Base-by-base conservation (phyloP, 164 flowering plant species). In the Magnolia sinica region DNA sequence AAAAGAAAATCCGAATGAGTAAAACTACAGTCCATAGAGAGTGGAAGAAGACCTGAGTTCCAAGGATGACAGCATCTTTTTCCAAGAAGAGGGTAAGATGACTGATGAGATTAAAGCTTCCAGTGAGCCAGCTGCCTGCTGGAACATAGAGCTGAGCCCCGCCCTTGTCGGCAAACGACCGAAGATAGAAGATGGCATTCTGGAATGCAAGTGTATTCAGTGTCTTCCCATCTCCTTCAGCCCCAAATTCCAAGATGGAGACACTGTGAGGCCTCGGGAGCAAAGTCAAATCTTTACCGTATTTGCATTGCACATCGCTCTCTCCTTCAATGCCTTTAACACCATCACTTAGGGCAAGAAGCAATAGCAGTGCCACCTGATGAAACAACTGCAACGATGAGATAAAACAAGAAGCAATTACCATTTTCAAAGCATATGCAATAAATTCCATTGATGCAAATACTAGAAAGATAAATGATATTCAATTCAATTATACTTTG, bases 141-240 rank as follows among this genome's bases (percentile, higher is more conserved):
- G 98, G 99, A 52, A 96, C 96, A 82, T 94, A 92, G 27, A 96
- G 89, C 83, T 91, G 97, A 27, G 97, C 98, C 5, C 99, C 98
- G 13, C 99, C 99, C 78, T 95, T 96, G 74, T 94, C 98, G 8
- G 93, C 91, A 81, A 96, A 94, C 27, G 98, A 91, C 77, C 88
- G 91, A 73, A 96, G 89, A 84, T 92, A 94, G 84, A 92, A 96
- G 65, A 96, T 85, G 45, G 98, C 98, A 88, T 94, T 96, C 77
- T 94, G 98, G 80, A 94, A 96, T 50, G 99, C 99, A 58, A 90
- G 75, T 1, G 98, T 94, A 71, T 96, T 96, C 76, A 90, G 65
- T 19, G 99, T 91, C 84, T 89, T 89, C 63, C 99, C 99, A 81
- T 96, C 98, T 49, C 97, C 98, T 71, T 94, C 96, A 18, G 98